Evolutionary conservation across 2,329 filamentous ascomycete species (phyloP), one percentile per base, ranked within the genome.

Genomic region (Thielaviopsis ethacetica): DNA sequence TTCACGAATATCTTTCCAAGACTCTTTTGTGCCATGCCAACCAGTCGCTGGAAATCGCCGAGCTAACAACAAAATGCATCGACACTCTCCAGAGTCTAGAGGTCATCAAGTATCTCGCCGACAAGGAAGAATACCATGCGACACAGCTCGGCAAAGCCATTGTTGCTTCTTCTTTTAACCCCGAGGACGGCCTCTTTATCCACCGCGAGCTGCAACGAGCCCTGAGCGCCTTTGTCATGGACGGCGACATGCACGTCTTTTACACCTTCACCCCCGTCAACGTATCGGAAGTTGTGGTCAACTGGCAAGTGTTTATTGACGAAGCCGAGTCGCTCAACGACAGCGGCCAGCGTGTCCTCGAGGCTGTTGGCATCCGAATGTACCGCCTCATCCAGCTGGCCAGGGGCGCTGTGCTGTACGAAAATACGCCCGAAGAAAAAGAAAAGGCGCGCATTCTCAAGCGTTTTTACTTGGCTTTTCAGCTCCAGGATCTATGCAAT

Each of bases 181-280:
- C 85, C 0, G 84, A 88, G 61, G 86, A 90, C 64, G 86, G 86
- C 0, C 70, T 87, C 1, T 90, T 89, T 64, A 76, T 90, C 19
- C 74, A 89, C 64, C 75, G 80, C 53, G 86, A 91, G 68, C 73
- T 90, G 54, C 76, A 76, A 60, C 78, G 78, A 63, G 84, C 86
- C 0, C 73, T 90, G 2, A 74, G 78, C 62, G 84, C 83, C 1
- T 90, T 91, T 65, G 86, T 89, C 13, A 83, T 91, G 79, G 85
- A 90, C 65, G 83, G 85, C 3, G 86, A 91, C 62, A 84, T 91
- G 82, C 86, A 90, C 65, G 78, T 88, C 13, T 76, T 89, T 53
- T 91, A 90, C 67, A 82, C 81, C 44, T 89, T 90, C 63, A 89
- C 86, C 0, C 86, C 86, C 0, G 77, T 90, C 1, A 82, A 87